Evolutionary conservation across 495 filamentous ascomycete genomes (phyloP).

Genomic region (Penicillium diatomitis): DNA sequence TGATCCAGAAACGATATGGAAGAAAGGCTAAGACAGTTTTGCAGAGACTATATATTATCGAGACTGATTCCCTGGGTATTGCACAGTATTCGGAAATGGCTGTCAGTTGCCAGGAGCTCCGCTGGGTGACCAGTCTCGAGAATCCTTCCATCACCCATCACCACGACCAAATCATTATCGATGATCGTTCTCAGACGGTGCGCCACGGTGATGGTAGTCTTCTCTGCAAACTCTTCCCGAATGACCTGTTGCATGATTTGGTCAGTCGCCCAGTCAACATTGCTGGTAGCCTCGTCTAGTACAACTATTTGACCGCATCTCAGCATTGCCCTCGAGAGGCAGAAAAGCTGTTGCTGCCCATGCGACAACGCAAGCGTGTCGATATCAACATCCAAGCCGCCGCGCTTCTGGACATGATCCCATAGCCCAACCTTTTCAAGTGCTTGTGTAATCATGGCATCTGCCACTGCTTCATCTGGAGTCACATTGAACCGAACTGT

Average conservation of each 20-base stretch:
- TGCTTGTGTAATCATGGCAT: slow-evolving; percentile 12
- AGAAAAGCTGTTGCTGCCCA: slow-evolving; percentile 36
- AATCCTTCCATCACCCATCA: slow-evolving; percentile 5
- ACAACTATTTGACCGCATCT: slow-evolving; percentile 11
- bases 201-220: slow-evolving; percentile 23
- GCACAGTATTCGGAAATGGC: no score
- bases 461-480: slow-evolving; percentile 9
- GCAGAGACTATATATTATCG: no score
- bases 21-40: no score
- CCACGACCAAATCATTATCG: background rate
- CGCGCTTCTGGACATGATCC: slow-evolving; percentile 7
- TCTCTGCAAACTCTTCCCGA: slow-evolving; percentile 12
- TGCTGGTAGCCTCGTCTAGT: slow-evolving; percentile 23
- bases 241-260: slow-evolving; percentile 19
- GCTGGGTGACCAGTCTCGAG: no score
- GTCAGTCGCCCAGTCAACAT: slow-evolving; percentile 21
- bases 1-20: no score
- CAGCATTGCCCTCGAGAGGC: slow-evolving; percentile 19
- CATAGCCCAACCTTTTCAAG: slow-evolving; percentile 13
- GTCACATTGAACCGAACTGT: slow-evolving; percentile 26
- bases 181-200: slow-evolving; percentile 23
- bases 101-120: no score
- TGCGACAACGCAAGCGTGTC: slow-evolving; percentile 15
- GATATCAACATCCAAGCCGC: slow-evolving; percentile 12
- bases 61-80: no score